Evolutionary conservation across 305 asterid genomes (phyloP).

Genomic region (Plantago lanceolata): DNA sequence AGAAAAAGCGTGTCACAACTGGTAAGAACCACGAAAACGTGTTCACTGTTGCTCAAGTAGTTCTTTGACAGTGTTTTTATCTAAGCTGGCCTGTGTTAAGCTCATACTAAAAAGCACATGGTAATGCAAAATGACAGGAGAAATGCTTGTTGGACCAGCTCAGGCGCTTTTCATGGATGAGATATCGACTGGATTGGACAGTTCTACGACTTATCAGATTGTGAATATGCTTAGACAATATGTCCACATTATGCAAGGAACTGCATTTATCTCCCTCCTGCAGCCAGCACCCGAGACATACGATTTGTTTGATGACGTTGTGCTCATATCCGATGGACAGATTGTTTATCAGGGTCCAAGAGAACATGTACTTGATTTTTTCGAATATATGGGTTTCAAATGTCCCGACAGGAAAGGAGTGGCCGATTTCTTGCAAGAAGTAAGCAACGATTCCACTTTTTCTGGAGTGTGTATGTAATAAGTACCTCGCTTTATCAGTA

Average conservation of each 20-base stretch:
- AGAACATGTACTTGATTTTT: constrained; percentile 37
- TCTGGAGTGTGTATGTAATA: not conserved
- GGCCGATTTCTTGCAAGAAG: constrained; percentile 46
- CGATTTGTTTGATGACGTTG: constrained; percentile 40
- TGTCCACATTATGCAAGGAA: constrained; percentile 38
- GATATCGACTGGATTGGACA: constrained; percentile 47
- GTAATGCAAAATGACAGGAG: constrained; percentile 23
- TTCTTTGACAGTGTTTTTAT: too few species aligned
- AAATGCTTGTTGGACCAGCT: constrained; percentile 48
- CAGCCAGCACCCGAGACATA: constrained; percentile 55
- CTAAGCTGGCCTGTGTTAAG: not conserved
- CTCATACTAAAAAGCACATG: not conserved
- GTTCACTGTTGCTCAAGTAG: too few species aligned
- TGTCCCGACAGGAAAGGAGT: constrained; percentile 43
- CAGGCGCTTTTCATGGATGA: constrained; percentile 51
- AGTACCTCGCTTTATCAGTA: not conserved
- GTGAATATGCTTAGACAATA: constrained; percentile 33
- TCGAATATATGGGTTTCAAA: constrained; percentile 43
- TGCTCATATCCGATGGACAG: constrained; percentile 41
- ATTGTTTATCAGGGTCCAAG: constrained; percentile 46
- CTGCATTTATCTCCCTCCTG: constrained; percentile 43
- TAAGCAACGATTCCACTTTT: not conserved
- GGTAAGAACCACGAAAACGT: constrained; percentile 13
- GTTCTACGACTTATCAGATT: constrained; percentile 44
- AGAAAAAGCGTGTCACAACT: constrained; percentile 55